These are phyloP conservation scores for Pestalotiopsis fici DNA, from an alignment of 2,329 filamentous ascomycete genomes.

Conservation along the genomic window DNA sequence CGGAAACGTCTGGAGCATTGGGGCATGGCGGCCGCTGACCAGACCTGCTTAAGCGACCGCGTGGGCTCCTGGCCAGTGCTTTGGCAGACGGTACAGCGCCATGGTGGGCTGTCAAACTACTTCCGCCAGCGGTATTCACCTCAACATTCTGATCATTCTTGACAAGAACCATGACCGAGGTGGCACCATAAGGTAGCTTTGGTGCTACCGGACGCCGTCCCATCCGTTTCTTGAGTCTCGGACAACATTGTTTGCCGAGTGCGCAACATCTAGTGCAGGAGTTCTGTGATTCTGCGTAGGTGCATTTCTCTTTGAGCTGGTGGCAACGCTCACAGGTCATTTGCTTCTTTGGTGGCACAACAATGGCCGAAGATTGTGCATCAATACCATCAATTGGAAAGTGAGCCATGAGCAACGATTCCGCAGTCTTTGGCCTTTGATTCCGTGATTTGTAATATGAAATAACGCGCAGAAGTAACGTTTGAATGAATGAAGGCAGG, in stretches of 20 bases:
- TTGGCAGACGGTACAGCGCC: neutral
- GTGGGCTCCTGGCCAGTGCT: neutral
- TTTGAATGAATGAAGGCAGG: too few species aligned
- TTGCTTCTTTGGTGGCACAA: neutral
- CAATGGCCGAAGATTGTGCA: neutral
- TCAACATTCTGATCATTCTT: neutral
- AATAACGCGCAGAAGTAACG: too few species aligned
- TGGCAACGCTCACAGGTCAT: slow-evolving; percentile 9
- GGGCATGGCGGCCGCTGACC: neutral
- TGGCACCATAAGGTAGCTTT: neutral
- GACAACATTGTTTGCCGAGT: slow-evolving; percentile 4
- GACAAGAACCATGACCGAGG: slow-evolving; percentile 3
- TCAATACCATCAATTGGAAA: neutral
- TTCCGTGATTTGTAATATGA: too few species aligned
- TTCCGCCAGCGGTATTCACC: neutral
- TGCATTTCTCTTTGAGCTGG: slow-evolving; percentile 11
- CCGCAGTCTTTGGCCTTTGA: too few species aligned
- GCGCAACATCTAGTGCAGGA: slow-evolving; percentile 1
- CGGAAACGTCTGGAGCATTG: neutral
- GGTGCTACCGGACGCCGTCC: slow-evolving; percentile 4
- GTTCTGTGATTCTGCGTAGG: neutral
- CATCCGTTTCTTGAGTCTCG: slow-evolving; percentile 4
- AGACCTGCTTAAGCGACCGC: neutral
- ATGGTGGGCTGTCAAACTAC: neutral
- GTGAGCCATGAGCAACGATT: neutral